Percentiles rank a stretch among this genome's conserved stretches.
phyloP scores from a whole-genome alignment of 1,284 basidiomycete species.

The Austroboletus novae-zelandiae region DNA sequence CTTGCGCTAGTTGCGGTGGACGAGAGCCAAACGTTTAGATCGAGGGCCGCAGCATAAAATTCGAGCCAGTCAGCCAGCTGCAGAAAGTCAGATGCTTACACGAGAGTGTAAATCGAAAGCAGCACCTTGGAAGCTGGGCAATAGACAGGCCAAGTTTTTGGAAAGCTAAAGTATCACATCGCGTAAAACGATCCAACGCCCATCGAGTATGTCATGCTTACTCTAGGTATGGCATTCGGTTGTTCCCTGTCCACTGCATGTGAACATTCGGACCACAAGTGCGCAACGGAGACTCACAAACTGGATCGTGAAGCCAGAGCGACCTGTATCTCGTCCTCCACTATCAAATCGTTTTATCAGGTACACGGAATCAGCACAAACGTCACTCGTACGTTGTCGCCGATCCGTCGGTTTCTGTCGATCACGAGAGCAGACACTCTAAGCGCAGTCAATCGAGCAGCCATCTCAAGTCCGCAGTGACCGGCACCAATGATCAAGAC shows the following conservation, averaged over 20 bases:
- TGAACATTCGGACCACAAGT: background rate
- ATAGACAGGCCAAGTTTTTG: constrained; percentile 38
- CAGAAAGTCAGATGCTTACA: constrained; percentile 1
- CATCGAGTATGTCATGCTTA: constrained; percentile 2
- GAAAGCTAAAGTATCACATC: constrained; percentile 26
- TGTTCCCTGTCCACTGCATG: constrained; percentile 14
- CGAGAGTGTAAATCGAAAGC: background rate
- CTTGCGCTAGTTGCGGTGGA: constrained; percentile 38
- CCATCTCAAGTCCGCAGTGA: constrained; percentile 36
- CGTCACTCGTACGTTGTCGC: constrained; percentile 34
- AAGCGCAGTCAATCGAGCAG: constrained; percentile 37
- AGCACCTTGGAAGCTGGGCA: constrained; percentile 34
- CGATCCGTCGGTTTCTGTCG: constrained; percentile 34
- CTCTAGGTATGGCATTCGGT: constrained; percentile 27
- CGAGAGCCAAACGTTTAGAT: constrained; percentile 54
- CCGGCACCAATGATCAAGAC: constrained; percentile 37
- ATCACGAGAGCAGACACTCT: constrained; percentile 36
- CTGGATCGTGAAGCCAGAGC: constrained; percentile 23
- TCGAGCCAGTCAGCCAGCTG: constrained; percentile 60
- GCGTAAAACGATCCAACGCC: background rate
- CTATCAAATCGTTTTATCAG: constrained; percentile 8
- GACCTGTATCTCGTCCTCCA: constrained; percentile 32
- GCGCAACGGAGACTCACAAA: constrained; percentile 19
- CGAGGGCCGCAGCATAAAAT: constrained; percentile 49
- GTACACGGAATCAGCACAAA: background rate